Conservation (phyloP, 2,329 filamentous ascomycete species). For the Diaporthe sp. region DNA sequence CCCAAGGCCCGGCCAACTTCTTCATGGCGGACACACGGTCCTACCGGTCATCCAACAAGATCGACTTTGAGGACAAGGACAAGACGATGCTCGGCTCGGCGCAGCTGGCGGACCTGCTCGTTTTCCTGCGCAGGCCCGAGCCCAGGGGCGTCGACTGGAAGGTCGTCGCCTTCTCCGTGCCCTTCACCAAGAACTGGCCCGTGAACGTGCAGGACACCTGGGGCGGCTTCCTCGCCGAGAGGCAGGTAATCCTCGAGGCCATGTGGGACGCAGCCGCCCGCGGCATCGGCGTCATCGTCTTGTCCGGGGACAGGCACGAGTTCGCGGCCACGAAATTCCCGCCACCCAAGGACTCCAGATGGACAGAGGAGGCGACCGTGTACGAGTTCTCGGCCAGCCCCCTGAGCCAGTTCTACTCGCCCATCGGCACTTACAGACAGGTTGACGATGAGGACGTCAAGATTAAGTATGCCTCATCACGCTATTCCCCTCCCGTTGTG, state of each 20-base stretch:
- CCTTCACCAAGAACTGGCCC: slow-evolving; percentile 98
- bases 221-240: slow-evolving; percentile 90
- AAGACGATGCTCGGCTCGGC: slow-evolving; percentile 90
- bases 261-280: slow-evolving; percentile 90
- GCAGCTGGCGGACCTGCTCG: slow-evolving; percentile 84
- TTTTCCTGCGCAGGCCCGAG: slow-evolving; percentile 80
- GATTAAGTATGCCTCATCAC: slow-evolving; percentile 76
- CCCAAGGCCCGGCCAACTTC: slow-evolving; percentile 90
- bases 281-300: slow-evolving; percentile 82
- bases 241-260: slow-evolving; percentile 82
- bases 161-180: slow-evolving; percentile 88
- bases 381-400: slow-evolving; percentile 95
- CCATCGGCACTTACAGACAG: slow-evolving; percentile 85
- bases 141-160: slow-evolving; percentile 90
- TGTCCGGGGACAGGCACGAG: slow-evolving; percentile 96
- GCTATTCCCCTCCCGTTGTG: neutral
- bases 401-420: slow-evolving; percentile 93
- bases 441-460: slow-evolving; percentile 84
- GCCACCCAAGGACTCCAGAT: slow-evolving; percentile 70
- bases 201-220: slow-evolving; percentile 91
- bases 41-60: slow-evolving; percentile 79
- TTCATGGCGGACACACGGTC: slow-evolving; percentile 95
- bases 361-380: slow-evolving; percentile 74
- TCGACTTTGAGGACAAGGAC: slow-evolving; percentile 69
- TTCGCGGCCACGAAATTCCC: slow-evolving; percentile 90